phyloP scores from a whole-genome alignment of 1,139 yeast species.

The Ashbya aceris region DNA sequence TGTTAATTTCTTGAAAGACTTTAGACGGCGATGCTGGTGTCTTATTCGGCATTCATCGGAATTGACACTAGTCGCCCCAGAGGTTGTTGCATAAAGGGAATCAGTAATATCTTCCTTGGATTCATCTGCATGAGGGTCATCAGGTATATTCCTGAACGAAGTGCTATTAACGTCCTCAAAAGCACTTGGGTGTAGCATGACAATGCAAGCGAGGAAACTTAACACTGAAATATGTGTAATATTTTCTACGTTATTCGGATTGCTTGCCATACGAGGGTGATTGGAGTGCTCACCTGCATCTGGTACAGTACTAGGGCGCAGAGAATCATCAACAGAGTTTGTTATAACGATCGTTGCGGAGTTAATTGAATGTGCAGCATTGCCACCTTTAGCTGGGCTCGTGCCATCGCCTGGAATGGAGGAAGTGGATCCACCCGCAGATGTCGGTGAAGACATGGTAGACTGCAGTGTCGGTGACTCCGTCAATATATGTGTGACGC shows the following conservation, averaged over 20 bases:
- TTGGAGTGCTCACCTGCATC: conserved; percentile 1
- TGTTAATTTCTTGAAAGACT: conserved; percentile 5
- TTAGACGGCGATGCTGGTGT: conserved; percentile 1
- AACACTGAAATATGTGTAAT: conserved; percentile 21
- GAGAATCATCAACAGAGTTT: background rate
- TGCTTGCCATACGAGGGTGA: conserved; percentile 6
- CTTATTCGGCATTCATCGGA: background rate
- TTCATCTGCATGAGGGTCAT: conserved; percentile 7
- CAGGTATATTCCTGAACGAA: conserved; percentile 20
- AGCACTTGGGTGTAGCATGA: conserved; percentile 21
- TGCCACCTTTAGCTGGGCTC: background rate
- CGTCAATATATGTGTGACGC: conserved; percentile 15
- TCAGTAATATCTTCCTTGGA: conserved; percentile 5
- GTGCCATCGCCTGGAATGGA: conserved; percentile 2
- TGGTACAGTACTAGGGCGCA: background rate
- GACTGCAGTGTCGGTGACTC: conserved; percentile 7
- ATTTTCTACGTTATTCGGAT: conserved; percentile 19
- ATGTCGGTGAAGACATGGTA: conserved; percentile 8
- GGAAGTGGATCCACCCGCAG: conserved; percentile 8
- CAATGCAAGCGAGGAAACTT: conserved; percentile 19
- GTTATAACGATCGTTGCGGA: conserved; percentile 2
- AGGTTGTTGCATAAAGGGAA: background rate
- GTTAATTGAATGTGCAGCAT: background rate
- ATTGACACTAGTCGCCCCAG: background rate
- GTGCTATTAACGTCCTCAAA: conserved; percentile 21